These are phyloP conservation scores for Talaromyces pinophilus DNA, from an alignment of 2,329 filamentous ascomycete species.

Conservation along the genomic window DNA sequence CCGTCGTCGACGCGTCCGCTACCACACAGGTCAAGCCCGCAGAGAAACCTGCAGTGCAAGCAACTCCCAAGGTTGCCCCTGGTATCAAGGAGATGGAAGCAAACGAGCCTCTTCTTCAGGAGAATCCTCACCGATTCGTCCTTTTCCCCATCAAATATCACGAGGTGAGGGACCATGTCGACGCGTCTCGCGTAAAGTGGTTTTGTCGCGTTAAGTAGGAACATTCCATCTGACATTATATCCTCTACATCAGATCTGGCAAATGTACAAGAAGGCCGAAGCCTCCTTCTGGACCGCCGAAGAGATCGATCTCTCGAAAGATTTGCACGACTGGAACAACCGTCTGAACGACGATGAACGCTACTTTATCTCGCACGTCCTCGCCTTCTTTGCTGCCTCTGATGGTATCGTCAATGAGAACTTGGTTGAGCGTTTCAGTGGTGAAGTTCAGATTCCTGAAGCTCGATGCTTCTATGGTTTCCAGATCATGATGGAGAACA, in stretches of 20 bases:
- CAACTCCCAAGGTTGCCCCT: constrained; percentile 47
- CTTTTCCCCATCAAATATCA: constrained; percentile 99
- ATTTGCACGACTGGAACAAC: constrained; percentile 99
- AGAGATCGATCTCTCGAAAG: constrained; percentile 98
- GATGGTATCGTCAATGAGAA: constrained; percentile 99
- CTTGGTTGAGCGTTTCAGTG: constrained; percentile 94
- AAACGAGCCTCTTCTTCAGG: constrained; percentile 87
- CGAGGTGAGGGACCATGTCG: constrained; percentile 70
- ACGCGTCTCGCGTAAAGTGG: constrained; percentile 71
- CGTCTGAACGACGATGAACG: constrained; percentile 93
- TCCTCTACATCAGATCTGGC: constrained; percentile 74
- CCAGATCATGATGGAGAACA: constrained; percentile 99
- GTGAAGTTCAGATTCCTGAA: constrained; percentile 94
- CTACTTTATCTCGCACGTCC: constrained; percentile 97
- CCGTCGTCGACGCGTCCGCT: constrained; percentile 56
- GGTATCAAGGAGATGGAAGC: constrained; percentile 68
- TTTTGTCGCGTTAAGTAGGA: constrained; percentile 27
- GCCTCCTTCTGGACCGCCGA: constrained; percentile 99
- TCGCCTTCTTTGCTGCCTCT: constrained; percentile 98
- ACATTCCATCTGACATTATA: constrained; percentile 41
- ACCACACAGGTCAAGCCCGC: constrained; percentile 59
- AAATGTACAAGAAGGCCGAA: constrained; percentile 99
- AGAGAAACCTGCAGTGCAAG: constrained; percentile 45
- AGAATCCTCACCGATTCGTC: constrained; percentile 95
- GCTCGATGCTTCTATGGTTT: constrained; percentile 99